Evolutionary conservation across 2,329 filamentous ascomycete genomes (phyloP), one percentile per base, ranked within the genome.

Genomic region (Monilinia polystroma): DNA sequence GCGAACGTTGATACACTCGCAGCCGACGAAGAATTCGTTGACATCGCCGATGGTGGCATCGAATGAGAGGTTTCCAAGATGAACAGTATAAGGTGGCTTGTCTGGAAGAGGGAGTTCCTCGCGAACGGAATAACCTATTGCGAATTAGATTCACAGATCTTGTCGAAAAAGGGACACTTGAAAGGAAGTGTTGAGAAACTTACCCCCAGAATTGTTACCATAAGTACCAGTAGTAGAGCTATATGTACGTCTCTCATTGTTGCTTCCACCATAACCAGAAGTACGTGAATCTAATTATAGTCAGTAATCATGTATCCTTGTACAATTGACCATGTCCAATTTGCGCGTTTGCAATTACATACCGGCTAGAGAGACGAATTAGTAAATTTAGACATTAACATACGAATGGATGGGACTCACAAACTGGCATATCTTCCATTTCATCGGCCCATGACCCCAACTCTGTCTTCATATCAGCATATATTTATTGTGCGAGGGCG

Each of bases 361-460:
- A 77, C 76, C 76, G 58, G 75, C 76, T 77, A 53, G 16, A 62
- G 64, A 65, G 63, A 14, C 14, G n/a, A 51, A 68, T 76, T 73
- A 76, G 75, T 66, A 72, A 68, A 18, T 51, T n/a, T 35, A 56
- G 53, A 35, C 41, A 41, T 49, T 29, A 20, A 38, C 45, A 43
- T 26, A 38, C 20, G n/a, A 12, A 43, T 35, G 35, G 45, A n/a
- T 56, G 16, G 35, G 14, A 75, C 76, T 76, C 70, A 77, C 76
- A 76, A 71, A 77, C 74, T 73, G 76, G 76, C 73, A 75, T 77
- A 70, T 97, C 93, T 81, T 99, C 95, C 82, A 99, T 97, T 79
- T 99, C 95, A 82, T 99, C 96, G 76, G 95, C 95, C 95, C 95
- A 99, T 74, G 95, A 98, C 77, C 94, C 93, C 77, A 89, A 84